Base-by-base conservation (phyloP, 2,329 filamentous ascomycete genomes). In the Magnaporthales sp. region DNA sequence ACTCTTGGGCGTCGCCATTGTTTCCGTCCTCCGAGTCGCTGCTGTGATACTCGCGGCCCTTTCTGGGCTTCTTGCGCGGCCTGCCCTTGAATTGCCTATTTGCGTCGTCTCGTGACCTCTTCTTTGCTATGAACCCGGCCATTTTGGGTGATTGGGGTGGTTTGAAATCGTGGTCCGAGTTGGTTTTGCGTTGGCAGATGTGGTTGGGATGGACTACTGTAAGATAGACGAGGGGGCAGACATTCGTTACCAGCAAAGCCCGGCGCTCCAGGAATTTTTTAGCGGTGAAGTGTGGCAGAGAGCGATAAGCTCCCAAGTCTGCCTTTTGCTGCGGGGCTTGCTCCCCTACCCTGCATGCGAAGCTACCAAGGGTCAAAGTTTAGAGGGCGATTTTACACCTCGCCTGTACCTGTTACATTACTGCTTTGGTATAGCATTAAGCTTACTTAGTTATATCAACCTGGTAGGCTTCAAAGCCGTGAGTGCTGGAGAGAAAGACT, bases 21-120 rank as follows among this genome's bases (percentile, higher is more conserved):
- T 80, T 73, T 31, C 76, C 75, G 5, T 77, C 73, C 26, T 68
- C 75, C 51, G 80, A 82, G n/a, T 80, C 82, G 67, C 81, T 81
- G 77, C 83, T 85, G 75, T 84, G 78, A 75, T 85, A 84, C 66
- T 80, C 76, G 68, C 81, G 71, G 68, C 80, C 78, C 75, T 77
- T 80, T 75, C 80, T 80, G 73, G 78, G 79, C 75, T 77, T 85
- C 77, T 86, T 87, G 26, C 76, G 75, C 0, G 83, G 83, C 15
- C 80, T 77, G 61, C 74, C 73, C 2, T 73, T 70, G 38, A 75
- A 75, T 30, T 71, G 67, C 66, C 75, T 76, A n/a, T 73, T 66
- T 22, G 68, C 70, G n/a, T 76, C 75, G 63, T 72, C 74, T 22
- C 72, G 71, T 62, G 74, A 70, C 32, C 77, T 73, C 70, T 79